Evolutionary conservation across 2,329 filamentous ascomycete genomes (phyloP).

Genomic region (Fusarium sp.): DNA sequence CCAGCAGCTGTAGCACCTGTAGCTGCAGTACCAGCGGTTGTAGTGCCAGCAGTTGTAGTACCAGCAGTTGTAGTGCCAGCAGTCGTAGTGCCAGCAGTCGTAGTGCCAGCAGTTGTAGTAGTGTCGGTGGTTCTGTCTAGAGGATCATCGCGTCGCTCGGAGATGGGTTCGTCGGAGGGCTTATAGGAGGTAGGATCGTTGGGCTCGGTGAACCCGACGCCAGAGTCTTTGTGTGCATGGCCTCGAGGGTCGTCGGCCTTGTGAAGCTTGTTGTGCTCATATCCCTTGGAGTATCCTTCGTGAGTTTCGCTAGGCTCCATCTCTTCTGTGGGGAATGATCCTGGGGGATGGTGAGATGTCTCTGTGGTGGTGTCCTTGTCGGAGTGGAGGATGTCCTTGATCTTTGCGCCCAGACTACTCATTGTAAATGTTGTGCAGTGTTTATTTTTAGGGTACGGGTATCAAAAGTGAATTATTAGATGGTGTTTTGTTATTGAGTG

Average conservation of each 20-base stretch:
- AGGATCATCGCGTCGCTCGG: constrained; percentile 3
- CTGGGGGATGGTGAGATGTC: constrained; percentile 22
- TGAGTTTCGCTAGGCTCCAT: constrained; percentile 13
- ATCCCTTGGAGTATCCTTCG: constrained; percentile 1
- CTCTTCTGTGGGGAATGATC: constrained; percentile 34
- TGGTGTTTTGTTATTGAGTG: not conserved
- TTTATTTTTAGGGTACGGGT: not conserved
- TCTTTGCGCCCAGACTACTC: constrained; percentile 19
- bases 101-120: not conserved
- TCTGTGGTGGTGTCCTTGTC: constrained; percentile 6
- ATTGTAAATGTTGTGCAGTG: not conserved
- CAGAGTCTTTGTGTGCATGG: constrained; percentile 30
- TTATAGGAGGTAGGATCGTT: not conserved
- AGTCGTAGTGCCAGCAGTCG: not conserved
- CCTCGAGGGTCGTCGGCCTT: constrained; percentile 35
- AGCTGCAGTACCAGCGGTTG: not conserved
- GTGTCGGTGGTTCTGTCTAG: not conserved
- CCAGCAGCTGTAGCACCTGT: not conserved
- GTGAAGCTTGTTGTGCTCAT: constrained; percentile 37
- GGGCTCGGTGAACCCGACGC: constrained; percentile 14
- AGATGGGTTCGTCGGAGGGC: not conserved
- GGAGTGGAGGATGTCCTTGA: constrained; percentile 22
- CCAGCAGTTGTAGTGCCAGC: not conserved
- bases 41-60: not conserved
- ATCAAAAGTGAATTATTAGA: not conserved